Conservation (phyloP, 139 green algal species). For the Coccomyxa sp. region DNA sequence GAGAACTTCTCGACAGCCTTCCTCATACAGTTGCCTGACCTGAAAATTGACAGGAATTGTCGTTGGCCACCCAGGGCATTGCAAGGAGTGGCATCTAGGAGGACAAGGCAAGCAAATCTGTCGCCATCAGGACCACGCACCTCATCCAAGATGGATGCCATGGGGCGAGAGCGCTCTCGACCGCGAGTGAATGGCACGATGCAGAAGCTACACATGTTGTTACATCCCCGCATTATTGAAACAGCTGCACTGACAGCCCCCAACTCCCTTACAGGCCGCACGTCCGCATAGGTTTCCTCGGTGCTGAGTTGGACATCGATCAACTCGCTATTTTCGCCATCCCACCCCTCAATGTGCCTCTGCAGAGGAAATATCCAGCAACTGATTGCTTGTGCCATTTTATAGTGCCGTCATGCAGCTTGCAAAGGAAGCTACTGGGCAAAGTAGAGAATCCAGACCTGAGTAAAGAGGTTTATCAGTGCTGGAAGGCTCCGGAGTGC, state of each 20-base stretch:
- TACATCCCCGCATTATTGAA: slow-evolving; percentile 86
- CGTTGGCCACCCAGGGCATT: not conserved
- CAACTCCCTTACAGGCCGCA: slow-evolving; percentile 59
- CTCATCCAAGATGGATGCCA: no score
- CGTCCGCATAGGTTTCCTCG: slow-evolving; percentile 58
- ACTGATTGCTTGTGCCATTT: no score
- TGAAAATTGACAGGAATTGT: slow-evolving; percentile 1
- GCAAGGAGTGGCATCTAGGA: not conserved
- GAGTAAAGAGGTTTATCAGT: slow-evolving; percentile 38
- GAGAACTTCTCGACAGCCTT: slow-evolving; percentile 75
- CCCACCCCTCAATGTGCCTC: no score
- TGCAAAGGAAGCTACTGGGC: no score
- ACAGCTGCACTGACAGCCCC: slow-evolving; percentile 55
- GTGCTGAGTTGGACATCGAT: slow-evolving; percentile 80
- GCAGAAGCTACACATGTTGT: slow-evolving; percentile 92
- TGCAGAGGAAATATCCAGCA: no score
- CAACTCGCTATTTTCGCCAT: slow-evolving; percentile 6
- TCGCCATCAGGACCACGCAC: not conserved
- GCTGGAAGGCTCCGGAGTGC: slow-evolving; percentile 79
- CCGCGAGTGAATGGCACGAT: slow-evolving; percentile 83
- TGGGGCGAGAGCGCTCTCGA: slow-evolving; percentile 49
- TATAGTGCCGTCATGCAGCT: no score
- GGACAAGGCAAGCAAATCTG: not conserved
- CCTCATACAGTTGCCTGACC: slow-evolving; percentile 40
- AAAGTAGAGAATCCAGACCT: not conserved